A percentile compares a stretch with the other conserved stretches of the same genome.
These are phyloP conservation scores for Azolla pinnata DNA, from an alignment of 75 land plant species.

Conservation along the genomic window DNA sequence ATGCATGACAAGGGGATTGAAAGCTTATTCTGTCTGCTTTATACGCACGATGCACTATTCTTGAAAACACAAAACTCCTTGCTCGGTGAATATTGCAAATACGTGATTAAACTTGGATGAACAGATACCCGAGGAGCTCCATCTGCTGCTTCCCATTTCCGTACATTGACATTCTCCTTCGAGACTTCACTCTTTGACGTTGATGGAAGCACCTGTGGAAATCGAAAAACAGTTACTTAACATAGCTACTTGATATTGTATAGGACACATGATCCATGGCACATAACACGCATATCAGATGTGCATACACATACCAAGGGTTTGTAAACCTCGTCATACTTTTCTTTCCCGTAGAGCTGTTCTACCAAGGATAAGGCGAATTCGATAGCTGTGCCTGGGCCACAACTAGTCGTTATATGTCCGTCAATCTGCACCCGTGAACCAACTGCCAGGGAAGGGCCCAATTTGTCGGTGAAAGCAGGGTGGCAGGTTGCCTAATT, in stretches of 20 bases:
- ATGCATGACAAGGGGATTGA: no score
- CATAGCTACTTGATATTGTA: no score
- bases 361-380: constrained; percentile 68
- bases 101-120: not conserved
- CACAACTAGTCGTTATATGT: constrained; percentile 65
- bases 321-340: constrained; percentile 57
- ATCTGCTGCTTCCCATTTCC: not conserved
- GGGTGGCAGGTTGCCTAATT: constrained; percentile 89
- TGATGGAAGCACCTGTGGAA: not conserved
- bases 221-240: not conserved
- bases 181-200: not conserved
- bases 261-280: no score
- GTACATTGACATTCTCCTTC: not conserved
- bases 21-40: not conserved
- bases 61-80: not conserved
- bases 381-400: constrained; percentile 89
- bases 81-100: not conserved
- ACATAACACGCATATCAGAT: not conserved
- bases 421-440: constrained; percentile 73
- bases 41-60: not conserved
- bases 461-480: constrained; percentile 55
- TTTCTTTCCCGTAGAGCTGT: constrained; percentile 67
- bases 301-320: constrained; percentile 75
- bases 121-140: not conserved
- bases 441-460: constrained; percentile 41